phyloP scores from a whole-genome alignment of 2,329 filamentous ascomycete genomes.

The Venturia oleaginea region DNA sequence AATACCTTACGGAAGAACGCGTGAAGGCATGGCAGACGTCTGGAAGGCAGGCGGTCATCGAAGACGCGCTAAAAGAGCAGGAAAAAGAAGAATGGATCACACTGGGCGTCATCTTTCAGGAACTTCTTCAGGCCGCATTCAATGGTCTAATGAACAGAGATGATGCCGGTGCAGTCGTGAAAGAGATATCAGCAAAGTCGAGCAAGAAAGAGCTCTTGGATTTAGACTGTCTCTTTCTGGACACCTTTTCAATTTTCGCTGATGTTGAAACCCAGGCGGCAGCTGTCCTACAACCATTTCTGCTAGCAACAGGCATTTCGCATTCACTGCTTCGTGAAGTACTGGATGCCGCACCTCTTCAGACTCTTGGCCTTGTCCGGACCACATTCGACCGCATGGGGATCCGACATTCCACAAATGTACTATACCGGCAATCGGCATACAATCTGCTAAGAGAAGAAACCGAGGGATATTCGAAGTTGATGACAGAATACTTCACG shows the following conservation, averaged over 20 bases:
- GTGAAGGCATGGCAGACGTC: constrained; percentile 58
- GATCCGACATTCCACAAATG: constrained; percentile 83
- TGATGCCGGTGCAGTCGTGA: constrained; percentile 13
- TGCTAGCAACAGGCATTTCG: constrained; percentile 65
- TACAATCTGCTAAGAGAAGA: constrained; percentile 95
- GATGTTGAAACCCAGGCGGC: constrained; percentile 52
- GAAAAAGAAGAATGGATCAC: constrained; percentile 54
- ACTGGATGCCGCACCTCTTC: constrained; percentile 69
- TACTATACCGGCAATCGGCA: constrained; percentile 90
- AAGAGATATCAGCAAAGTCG: constrained; percentile 12
- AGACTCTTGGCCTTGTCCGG: constrained; percentile 69
- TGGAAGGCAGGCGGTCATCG: constrained; percentile 59
- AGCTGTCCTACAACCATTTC: constrained; percentile 28
- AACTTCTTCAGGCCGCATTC: constrained; percentile 7
- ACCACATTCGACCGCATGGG: constrained; percentile 76
- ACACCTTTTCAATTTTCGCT: constrained; percentile 53
- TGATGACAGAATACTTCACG: constrained; percentile 91
- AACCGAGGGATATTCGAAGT: constrained; percentile 91
- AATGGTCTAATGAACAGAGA: not conserved
- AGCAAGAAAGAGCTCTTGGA: constrained; percentile 20
- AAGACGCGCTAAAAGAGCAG: constrained; percentile 55
- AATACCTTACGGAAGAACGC: constrained; percentile 62
- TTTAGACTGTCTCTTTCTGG: constrained; percentile 60
- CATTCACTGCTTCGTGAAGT: constrained; percentile 65
- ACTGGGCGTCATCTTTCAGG: constrained; percentile 11